A percentile compares a stretch with the other conserved stretches of the same genome.
Conservation (phyloP, 495 filamentous ascomycete genomes). For the Trichodelitschia bisporula region DNA sequence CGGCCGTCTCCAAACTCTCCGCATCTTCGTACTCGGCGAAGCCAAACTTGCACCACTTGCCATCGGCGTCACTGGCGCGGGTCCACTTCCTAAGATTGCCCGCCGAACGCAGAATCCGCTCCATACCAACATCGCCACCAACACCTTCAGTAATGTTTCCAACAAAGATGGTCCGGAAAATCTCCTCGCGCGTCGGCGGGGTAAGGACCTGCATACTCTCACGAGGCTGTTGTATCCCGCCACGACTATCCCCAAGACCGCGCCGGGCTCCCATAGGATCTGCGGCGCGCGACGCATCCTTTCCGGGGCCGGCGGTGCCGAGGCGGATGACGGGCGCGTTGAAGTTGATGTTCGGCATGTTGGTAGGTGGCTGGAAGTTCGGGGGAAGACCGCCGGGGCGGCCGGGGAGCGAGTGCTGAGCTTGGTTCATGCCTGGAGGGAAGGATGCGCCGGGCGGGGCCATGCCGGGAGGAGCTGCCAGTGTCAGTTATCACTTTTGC, state of each 20-base stretch:
- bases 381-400: constrained; percentile 30
- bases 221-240: constrained; percentile 37
- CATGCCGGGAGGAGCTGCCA: not conserved
- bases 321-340: constrained; percentile 90
- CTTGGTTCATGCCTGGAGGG: constrained; percentile 25
- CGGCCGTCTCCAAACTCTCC: constrained; percentile 64
- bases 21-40: constrained; percentile 94
- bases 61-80: constrained; percentile 53
- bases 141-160: constrained; percentile 55
- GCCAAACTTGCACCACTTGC: constrained; percentile 71
- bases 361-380: constrained; percentile 73
- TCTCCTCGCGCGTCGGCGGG: constrained; percentile 74
- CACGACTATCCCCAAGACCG: too few species aligned
- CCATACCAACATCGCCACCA: constrained; percentile 58
- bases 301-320: constrained; percentile 41
- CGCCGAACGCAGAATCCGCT: constrained; percentile 53
- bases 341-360: constrained; percentile 96
- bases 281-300: too few species aligned
- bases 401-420: not conserved
- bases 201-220: constrained; percentile 56
- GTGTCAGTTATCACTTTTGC: not conserved
- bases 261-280: too few species aligned
- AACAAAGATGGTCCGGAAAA: constrained; percentile 72
- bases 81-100: constrained; percentile 72
- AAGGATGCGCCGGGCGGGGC: constrained; percentile 9